Evolutionary conservation across 495 filamentous ascomycete species (phyloP).

Genomic region (Barbatosphaeria neglecta): DNA sequence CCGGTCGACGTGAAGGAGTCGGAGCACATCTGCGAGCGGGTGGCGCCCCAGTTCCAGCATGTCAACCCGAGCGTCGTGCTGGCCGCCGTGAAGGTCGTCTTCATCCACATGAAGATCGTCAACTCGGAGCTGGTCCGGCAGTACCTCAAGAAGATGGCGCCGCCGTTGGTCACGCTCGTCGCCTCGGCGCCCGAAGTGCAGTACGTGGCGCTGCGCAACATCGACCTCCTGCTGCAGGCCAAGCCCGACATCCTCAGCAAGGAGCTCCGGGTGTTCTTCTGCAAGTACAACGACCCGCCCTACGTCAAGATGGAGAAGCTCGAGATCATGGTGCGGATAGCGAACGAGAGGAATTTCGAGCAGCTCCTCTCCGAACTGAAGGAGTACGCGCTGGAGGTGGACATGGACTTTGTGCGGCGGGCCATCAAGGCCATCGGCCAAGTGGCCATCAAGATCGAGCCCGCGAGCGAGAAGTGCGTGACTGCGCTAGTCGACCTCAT

Average conservation of each 20-base stretch:
- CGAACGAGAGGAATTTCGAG: conserved; percentile 92
- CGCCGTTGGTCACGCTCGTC: conserved; percentile 87
- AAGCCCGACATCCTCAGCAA: conserved; percentile 94
- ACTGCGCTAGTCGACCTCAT: conserved; percentile 89
- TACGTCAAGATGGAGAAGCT: conserved; percentile 97
- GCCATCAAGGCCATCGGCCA: conserved; percentile 94
- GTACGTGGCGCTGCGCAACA: conserved; percentile 92
- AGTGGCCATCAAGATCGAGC: conserved; percentile 96
- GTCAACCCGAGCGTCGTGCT: conserved; percentile 95
- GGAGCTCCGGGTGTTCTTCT: conserved; percentile 96
- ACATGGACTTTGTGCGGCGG: conserved; percentile 96
- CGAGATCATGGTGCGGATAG: conserved; percentile 99
- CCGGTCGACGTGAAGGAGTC: conserved; percentile 84
- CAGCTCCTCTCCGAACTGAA: conserved; percentile 89
- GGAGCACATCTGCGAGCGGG: conserved; percentile 95
- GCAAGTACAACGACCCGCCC: conserved; percentile 98
- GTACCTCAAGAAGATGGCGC: conserved; percentile 97
- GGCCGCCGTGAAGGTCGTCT: conserved; percentile 94
- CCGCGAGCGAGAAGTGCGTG: conserved; percentile 85
- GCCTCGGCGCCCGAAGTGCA: conserved; percentile 95
- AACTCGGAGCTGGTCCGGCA: conserved; percentile 62
- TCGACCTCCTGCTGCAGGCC: conserved; percentile 88
- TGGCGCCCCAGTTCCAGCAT: conserved; percentile 95
- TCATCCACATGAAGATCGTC: conserved; percentile 86
- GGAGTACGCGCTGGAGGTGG: conserved; percentile 94